Evolutionary conservation across 169 alveolate genomes (phyloP).

Genomic region (Plasmodium vinckei): DNA sequence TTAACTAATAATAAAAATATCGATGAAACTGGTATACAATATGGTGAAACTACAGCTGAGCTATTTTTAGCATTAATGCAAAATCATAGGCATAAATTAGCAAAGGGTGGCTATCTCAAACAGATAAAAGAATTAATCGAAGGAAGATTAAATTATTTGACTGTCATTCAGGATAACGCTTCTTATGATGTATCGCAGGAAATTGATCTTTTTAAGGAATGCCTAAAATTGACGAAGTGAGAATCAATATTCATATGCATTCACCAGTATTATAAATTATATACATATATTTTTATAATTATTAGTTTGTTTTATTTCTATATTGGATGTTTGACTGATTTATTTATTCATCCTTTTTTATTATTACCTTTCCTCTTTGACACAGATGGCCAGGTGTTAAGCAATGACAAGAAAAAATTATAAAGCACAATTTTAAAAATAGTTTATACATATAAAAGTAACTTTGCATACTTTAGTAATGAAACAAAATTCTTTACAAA

Average conservation of each 20-base stretch:
- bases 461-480: too few species aligned
- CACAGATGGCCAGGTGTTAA: too few species aligned
- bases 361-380: too few species aligned
- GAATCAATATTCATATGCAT: neutral
- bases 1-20: slow-evolving; percentile 61
- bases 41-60: slow-evolving; percentile 77
- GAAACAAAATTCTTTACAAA: too few species aligned
- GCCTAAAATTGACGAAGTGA: slow-evolving; percentile 56
- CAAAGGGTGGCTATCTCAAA: slow-evolving; percentile 45
- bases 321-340: too few species aligned
- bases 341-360: too few species aligned
- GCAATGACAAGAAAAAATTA: too few species aligned
- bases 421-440: too few species aligned
- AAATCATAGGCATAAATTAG: slow-evolving; percentile 69
- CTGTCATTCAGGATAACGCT: slow-evolving; percentile 50
- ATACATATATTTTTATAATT: too few species aligned
- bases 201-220: slow-evolving; percentile 49
- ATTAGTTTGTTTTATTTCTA: too few species aligned
- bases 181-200: slow-evolving; percentile 74
- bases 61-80: slow-evolving; percentile 60
- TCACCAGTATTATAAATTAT: too few species aligned
- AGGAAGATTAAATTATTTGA: slow-evolving; percentile 51
- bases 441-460: too few species aligned
- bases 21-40: slow-evolving; percentile 73
- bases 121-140: slow-evolving; percentile 37